Evolutionary conservation across 495 filamentous ascomycete species (phyloP).

Genomic region (Penicillium pulvis): DNA sequence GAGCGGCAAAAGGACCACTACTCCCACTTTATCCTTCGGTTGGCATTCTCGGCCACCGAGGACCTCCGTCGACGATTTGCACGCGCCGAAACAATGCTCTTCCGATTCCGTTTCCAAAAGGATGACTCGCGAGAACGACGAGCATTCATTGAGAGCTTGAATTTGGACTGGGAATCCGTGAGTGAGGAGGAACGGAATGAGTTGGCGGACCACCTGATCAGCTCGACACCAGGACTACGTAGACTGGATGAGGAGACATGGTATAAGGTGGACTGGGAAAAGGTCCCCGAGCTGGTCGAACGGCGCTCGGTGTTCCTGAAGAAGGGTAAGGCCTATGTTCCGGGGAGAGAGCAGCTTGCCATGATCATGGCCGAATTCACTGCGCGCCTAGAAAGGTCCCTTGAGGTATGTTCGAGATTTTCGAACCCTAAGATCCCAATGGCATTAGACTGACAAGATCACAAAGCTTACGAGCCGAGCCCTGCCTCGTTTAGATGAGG

Average conservation of each 20-base stretch:
- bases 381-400: conserved; percentile 68
- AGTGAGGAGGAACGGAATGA: conserved; percentile 70
- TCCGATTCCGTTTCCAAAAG: conserved; percentile 72
- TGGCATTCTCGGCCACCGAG: conserved; percentile 90
- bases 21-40: conserved; percentile 92
- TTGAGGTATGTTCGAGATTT: conserved; percentile 62
- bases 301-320: conserved; percentile 72
- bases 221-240: conserved; percentile 54
- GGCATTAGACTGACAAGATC: not conserved
- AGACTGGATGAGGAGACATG: conserved; percentile 76
- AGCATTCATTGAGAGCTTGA: conserved; percentile 75
- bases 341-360: conserved; percentile 77
- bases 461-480: conserved; percentile 79
- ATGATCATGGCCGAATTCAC: conserved; percentile 90
- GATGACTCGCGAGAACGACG: conserved; percentile 70
- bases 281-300: conserved; percentile 89
- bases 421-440: not conserved
- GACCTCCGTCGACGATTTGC: conserved; percentile 88
- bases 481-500: conserved; percentile 91
- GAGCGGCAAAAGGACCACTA: conserved; percentile 98
- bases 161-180: conserved; percentile 81
- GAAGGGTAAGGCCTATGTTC: conserved; percentile 88
- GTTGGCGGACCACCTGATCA: conserved; percentile 53
- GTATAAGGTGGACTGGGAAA: conserved; percentile 95
- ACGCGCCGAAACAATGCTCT: conserved; percentile 84